Evolutionary conservation across 106 monocot genomes (phyloP).

Genomic region (Allium sativum): DNA sequence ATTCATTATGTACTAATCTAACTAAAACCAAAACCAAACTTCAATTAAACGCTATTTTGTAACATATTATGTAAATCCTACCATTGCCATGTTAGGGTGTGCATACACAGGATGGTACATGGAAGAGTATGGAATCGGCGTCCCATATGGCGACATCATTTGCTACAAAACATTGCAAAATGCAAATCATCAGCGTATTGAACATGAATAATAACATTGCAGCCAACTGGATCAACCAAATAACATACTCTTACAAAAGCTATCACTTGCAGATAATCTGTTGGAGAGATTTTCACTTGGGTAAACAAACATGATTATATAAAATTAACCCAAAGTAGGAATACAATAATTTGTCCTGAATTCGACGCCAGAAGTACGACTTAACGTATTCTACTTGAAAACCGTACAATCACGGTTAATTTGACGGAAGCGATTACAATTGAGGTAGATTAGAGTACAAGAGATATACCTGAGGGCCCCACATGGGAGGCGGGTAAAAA

Average conservation of each 20-base stretch:
- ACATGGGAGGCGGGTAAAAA: conserved; percentile 14
- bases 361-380: too few species aligned
- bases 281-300: background rate
- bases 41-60: background rate
- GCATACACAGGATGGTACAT: conserved; percentile 28
- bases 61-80: background rate
- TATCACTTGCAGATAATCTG: too few species aligned
- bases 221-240: too few species aligned
- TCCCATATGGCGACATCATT: conserved; percentile 24
- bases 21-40: background rate
- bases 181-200: background rate
- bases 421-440: background rate
- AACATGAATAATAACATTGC: background rate
- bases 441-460: background rate
- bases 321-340: background rate
- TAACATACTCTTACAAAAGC: too few species aligned
- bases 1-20: background rate
- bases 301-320: background rate
- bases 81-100: conserved; percentile 15
- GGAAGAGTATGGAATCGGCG: conserved; percentile 29
- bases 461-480: conserved; percentile 8
- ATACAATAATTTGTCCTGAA: too few species aligned
- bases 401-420: too few species aligned
- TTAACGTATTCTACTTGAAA: too few species aligned
- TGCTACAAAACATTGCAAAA: conserved; percentile 7